Evolutionary conservation across 176 grass and related monocot species (phyloP).

Genomic region (Paspalum vaginatum): DNA sequence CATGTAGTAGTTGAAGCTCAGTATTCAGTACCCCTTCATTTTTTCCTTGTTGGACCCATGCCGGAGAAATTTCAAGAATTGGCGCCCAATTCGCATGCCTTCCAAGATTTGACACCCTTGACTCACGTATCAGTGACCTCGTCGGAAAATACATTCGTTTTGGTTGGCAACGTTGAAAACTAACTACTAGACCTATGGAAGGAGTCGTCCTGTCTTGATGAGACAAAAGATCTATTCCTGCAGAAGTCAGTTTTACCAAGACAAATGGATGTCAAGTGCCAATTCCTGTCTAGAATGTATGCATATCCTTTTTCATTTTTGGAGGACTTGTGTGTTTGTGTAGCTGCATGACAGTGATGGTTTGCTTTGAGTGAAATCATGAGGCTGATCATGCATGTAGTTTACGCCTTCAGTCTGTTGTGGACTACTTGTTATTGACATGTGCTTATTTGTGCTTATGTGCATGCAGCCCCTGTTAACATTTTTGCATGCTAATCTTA

Average conservation of each 20-base stretch:
- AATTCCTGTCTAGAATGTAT: background rate
- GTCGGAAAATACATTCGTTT: background rate
- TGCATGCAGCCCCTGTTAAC: background rate
- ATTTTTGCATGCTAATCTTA: background rate
- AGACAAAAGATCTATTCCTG: background rate
- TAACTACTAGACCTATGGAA: background rate
- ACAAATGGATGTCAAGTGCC: too few relatives aligned
- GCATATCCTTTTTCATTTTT: background rate
- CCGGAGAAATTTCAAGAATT: too few relatives aligned
- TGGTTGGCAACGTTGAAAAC: background rate
- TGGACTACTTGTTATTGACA: background rate
- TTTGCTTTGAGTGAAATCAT: background rate
- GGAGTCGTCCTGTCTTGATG: background rate
- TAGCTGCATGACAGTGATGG: background rate
- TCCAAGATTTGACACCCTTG: too few relatives aligned
- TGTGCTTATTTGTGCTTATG: background rate
- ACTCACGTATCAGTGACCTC: too few relatives aligned
- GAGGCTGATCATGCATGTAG: background rate
- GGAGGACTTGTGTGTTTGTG: background rate
- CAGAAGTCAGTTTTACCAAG: background rate
- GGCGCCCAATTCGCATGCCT: too few relatives aligned
- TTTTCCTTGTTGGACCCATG: background rate
- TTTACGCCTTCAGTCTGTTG: background rate
- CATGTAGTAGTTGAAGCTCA: background rate
- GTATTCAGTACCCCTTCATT: background rate